Conservation (phyloP, 257 asterid genomes). For the Catharanthus roseus region DNA sequence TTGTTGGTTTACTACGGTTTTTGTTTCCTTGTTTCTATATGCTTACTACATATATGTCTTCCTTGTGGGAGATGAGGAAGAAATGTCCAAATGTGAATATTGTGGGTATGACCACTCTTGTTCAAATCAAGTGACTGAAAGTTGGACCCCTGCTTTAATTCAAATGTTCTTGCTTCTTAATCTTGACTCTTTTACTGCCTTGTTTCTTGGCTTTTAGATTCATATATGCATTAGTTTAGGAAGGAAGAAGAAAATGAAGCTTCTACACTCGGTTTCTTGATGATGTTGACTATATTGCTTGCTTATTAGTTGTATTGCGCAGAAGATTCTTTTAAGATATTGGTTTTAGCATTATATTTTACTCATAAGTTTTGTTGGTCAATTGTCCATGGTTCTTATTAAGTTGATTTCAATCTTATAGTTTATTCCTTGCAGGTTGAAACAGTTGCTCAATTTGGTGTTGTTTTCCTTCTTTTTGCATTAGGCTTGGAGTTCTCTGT, state of each 20-base stretch:
- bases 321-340: neutral
- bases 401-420: conserved; percentile 6
- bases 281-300: neutral
- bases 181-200: neutral
- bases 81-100: neutral
- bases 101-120: neutral
- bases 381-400: neutral
- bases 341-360: neutral
- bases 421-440: conserved; percentile 53
- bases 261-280: neutral
- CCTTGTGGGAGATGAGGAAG: neutral
- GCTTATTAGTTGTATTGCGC: neutral
- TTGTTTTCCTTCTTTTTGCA: conserved; percentile 82
- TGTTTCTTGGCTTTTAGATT: neutral
- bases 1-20: neutral
- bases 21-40: neutral
- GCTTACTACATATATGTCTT: neutral
- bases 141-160: neutral
- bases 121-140: neutral
- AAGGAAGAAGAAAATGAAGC: neutral
- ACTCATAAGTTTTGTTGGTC: neutral
- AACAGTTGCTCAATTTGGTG: conserved; percentile 88
- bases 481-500: conserved; percentile 82
- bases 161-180: neutral
- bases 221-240: neutral